Evolutionary conservation across 768 basidiomycete species (phyloP).

Genomic region (Suillus spraguei): DNA sequence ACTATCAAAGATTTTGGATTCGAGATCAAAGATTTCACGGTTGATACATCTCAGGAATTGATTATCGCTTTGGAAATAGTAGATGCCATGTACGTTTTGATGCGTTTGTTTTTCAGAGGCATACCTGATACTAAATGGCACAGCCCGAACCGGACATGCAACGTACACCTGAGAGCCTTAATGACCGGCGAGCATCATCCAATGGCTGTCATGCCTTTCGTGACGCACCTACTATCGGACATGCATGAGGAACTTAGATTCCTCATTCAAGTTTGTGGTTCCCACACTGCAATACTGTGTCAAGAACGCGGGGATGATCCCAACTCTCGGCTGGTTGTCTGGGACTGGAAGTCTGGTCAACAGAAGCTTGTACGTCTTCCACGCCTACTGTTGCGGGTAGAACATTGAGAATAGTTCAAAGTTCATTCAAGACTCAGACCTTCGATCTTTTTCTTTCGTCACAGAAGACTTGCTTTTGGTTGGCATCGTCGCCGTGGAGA

Average conservation of each 20-base stretch:
- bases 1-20: slow-evolving; percentile 26
- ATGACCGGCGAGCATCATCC: slow-evolving; percentile 33
- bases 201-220: slow-evolving; percentile 14
- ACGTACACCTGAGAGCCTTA: slow-evolving; percentile 32
- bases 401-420: slow-evolving; percentile 11
- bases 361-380: slow-evolving; percentile 29
- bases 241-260: slow-evolving; percentile 18
- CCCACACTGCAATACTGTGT: slow-evolving; percentile 32
- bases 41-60: slow-evolving; percentile 40
- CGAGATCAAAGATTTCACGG: slow-evolving; percentile 36
- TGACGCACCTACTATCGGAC: slow-evolving; percentile 16
- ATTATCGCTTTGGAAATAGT: slow-evolving; percentile 31
- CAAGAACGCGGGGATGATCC: slow-evolving; percentile 15
- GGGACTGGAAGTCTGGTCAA: slow-evolving; percentile 37
- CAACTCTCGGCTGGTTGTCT: slow-evolving; percentile 27
- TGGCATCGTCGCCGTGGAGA: slow-evolving; percentile 17
- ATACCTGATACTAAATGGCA: slow-evolving; percentile 8
- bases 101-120: neutral
- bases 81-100: slow-evolving; percentile 23
- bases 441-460: slow-evolving; percentile 38
- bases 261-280: slow-evolving; percentile 36
- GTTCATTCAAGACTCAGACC: slow-evolving; percentile 21
- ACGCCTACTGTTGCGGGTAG: neutral
- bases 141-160: slow-evolving; percentile 24
- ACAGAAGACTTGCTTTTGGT: slow-evolving; percentile 32